Conservation (phyloP, 2,329 filamentous ascomycete species). For the Alternaria ethzedia region DNA sequence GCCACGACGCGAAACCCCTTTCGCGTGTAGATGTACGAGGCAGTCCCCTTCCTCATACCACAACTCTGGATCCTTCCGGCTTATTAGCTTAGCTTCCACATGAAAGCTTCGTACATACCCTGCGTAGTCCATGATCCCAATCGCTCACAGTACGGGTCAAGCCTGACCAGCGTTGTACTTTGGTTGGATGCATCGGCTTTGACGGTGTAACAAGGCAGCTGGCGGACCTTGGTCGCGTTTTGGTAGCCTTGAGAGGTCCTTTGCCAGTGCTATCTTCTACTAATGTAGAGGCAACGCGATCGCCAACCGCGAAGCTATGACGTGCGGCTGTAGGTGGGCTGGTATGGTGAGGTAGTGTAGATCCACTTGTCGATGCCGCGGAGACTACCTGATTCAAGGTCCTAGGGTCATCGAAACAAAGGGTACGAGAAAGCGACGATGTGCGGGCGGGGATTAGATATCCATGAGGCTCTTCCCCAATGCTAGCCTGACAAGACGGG, state of each 20-base stretch:
- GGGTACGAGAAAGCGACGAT: conserved; percentile 14
- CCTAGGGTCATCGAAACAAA: neutral
- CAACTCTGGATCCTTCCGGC: conserved; percentile 70
- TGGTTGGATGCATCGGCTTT: conserved; percentile 28
- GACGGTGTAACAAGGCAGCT: conserved; percentile 24
- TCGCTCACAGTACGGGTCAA: conserved; percentile 37
- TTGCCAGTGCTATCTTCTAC: neutral
- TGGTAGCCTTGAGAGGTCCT: neutral
- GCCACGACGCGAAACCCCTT: conserved; percentile 68
- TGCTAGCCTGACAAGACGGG: conserved; percentile 16
- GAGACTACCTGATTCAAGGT: conserved; percentile 2
- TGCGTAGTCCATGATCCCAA: conserved; percentile 55
- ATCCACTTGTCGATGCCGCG: conserved; percentile 1
- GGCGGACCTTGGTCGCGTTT: conserved; percentile 20
- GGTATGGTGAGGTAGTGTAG: conserved; percentile 3
- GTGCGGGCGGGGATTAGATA: conserved; percentile 23
- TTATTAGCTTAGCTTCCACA: conserved; percentile 6
- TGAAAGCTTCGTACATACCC: conserved; percentile 41
- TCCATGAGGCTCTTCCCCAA: conserved; percentile 22
- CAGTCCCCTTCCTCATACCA: conserved; percentile 74
- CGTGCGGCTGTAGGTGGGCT: conserved; percentile 2
- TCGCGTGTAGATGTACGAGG: conserved; percentile 70
- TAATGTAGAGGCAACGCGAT: conserved; percentile 5
- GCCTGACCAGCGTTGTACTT: conserved; percentile 45
- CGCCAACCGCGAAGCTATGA: conserved; percentile 6